phyloP scores from a whole-genome alignment of 768 basidiomycete species.

The Russula emetica region DNA sequence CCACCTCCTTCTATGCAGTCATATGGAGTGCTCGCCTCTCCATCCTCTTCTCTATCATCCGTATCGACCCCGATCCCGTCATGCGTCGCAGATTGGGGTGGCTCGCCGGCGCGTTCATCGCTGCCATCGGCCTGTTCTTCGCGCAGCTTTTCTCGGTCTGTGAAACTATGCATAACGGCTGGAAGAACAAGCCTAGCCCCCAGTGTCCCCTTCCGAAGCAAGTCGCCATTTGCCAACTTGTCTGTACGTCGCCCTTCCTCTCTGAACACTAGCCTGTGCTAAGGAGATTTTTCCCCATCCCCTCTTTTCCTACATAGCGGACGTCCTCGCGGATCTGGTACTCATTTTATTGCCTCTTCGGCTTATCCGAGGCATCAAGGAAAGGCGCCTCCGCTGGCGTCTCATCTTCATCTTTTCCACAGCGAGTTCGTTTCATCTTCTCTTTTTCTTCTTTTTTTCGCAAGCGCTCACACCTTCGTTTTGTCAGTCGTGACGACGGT shows the following conservation, averaged over 20 bases:
- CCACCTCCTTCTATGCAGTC: conserved; percentile 31
- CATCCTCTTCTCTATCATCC: conserved; percentile 52
- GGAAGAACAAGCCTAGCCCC: conserved; percentile 38
- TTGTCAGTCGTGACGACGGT: conserved; percentile 30
- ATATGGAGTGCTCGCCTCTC: conserved; percentile 42
- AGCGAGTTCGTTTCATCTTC: conserved; percentile 36
- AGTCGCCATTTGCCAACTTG: conserved; percentile 50
- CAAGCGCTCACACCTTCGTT: background rate
- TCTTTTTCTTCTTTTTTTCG: background rate
- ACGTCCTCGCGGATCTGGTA: conserved; percentile 43
- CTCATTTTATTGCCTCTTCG: conserved; percentile 45
- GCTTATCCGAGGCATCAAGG: conserved; percentile 42
- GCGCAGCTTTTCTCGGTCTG: conserved; percentile 47
- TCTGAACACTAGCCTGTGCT: background rate
- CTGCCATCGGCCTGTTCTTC: conserved; percentile 39
- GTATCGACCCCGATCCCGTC: conserved; percentile 43
- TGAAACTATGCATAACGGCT: conserved; percentile 35
- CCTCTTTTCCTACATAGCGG: conserved; percentile 36
- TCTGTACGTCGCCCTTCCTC: conserved; percentile 38
- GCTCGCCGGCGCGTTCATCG: conserved; percentile 32
- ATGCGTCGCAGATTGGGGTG: conserved; percentile 21
- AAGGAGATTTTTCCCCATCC: too few species aligned
- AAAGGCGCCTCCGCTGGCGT: conserved; percentile 38
- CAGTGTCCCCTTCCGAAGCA: conserved; percentile 44
- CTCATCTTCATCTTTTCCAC: conserved; percentile 52